A percentile compares a stretch with the other conserved stretches of the same genome.
Conservation (phyloP, 768 basidiomycete species). For the Mycena haematopus region DNA sequence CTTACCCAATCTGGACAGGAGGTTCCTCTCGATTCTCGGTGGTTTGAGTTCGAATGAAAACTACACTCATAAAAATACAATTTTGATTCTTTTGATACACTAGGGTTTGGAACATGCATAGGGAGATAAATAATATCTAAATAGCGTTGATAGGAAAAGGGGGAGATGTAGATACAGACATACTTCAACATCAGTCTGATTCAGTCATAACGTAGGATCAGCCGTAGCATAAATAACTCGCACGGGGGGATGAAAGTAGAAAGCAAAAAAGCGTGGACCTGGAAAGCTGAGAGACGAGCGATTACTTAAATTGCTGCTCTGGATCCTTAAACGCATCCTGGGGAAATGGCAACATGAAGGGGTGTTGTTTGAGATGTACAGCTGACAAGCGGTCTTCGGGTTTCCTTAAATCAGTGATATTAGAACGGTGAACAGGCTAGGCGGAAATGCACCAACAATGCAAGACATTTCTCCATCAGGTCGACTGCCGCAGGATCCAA, state of each 20-base stretch:
- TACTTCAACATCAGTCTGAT: too few relatives aligned
- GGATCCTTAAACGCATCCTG: slow-evolving; percentile 7
- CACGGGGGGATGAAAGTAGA: not conserved
- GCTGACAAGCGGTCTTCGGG: slow-evolving; percentile 23
- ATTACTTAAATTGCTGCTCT: slow-evolving; percentile 6
- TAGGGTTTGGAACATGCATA: not conserved
- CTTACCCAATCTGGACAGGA: slow-evolving; percentile 6
- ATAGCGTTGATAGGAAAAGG: not conserved
- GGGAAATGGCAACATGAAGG: slow-evolving; percentile 4
- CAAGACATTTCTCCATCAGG: slow-evolving; percentile 27
- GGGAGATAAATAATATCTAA: slow-evolving; percentile 6
- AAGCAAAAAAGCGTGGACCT: not conserved
- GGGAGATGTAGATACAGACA: not conserved
- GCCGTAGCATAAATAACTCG: slow-evolving; percentile 4
- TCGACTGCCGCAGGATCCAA: slow-evolving; percentile 15
- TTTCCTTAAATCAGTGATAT: slow-evolving; percentile 15
- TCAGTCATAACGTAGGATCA: not conserved
- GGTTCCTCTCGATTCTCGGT: not conserved
- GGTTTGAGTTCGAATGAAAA: not conserved
- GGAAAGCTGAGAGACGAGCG: slow-evolving; percentile 1
- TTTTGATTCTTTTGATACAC: slow-evolving; percentile 6
- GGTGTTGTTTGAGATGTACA: slow-evolving; percentile 15
- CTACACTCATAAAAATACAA: slow-evolving; percentile 10
- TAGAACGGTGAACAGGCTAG: not conserved
- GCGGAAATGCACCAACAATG: slow-evolving; percentile 24